These are phyloP conservation scores for Cytospora schulzeri DNA, from an alignment of 2,329 filamentous ascomycete species.

Conservation along the genomic window DNA sequence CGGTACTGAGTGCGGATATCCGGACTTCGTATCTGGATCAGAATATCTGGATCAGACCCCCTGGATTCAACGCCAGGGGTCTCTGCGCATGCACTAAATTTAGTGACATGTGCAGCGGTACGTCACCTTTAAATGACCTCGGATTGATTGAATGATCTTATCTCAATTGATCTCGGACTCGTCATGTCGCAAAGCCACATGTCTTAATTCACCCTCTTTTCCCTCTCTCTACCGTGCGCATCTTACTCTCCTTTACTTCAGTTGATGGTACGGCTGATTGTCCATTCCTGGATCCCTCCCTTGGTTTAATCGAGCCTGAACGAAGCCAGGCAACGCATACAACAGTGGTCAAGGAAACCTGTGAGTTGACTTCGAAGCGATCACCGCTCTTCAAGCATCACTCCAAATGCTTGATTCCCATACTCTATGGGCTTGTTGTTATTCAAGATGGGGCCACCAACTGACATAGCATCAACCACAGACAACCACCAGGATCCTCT, in stretches of 20 bases:
- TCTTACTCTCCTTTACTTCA: background rate
- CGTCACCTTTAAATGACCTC: constrained; percentile 7
- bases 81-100: constrained; percentile 13
- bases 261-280: background rate
- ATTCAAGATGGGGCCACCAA: background rate
- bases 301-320: background rate
- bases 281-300: constrained; percentile 2
- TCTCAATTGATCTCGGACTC: constrained; percentile 12
- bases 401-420: background rate
- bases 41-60: constrained; percentile 10
- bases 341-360: constrained; percentile 8
- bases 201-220: constrained; percentile 13
- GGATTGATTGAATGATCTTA: constrained; percentile 9
- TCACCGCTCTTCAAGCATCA: background rate
- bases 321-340: constrained; percentile 4
- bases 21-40: background rate
- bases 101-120: constrained; percentile 5
- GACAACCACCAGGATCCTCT: background rate
- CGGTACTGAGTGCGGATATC: too few relatives aligned
- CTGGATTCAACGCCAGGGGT: constrained; percentile 3
- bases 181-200: constrained; percentile 11
- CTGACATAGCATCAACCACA: background rate
- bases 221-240: background rate
- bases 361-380: constrained; percentile 7
- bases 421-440: background rate